Base-by-base conservation (phyloP, 1,139 yeast species). In the Meyerozyma smithsonii region DNA sequence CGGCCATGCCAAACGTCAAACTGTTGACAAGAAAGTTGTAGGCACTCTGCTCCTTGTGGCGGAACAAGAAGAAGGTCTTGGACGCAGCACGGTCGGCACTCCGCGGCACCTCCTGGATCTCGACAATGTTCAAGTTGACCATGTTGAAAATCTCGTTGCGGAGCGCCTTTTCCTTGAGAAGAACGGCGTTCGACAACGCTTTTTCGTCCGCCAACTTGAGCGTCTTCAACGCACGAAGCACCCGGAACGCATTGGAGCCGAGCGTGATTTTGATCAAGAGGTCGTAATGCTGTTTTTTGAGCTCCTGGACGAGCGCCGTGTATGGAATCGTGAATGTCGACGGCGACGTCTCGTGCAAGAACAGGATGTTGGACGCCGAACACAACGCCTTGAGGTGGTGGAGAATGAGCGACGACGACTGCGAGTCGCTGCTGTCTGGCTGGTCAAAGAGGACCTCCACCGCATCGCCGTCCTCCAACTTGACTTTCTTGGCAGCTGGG, bases 31-130 rank as follows among this genome's bases (percentile, higher is more conserved):
- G 52, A 43, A 56, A 63, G 43, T 81, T 78, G 68, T 79, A 80
- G 48, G 84, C 73, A 26, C 81, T 54, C 42, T 75, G 75, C 42
- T 81, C 80, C 40, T 79, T 79, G 50, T 82, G 85, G 56, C 88
- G 77, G 72, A 88, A 92, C 36, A 92, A 72, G 55, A 80, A 92
- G 36, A 84, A 84, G 1, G 97, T 84, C 50, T 95, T 80, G 33
- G 88, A 81, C 0, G 97, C 96, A 2, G 96, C 92, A 47, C 98
- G 74, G 58, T 90, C 97, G 24, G 82, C 84, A 26, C 95, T 84
- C 54, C 94, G 77, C 7, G 98, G 97, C 24, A 92, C 85, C 64
- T 94, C 98, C 59, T 92, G 97, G 35, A 84, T 73, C 56, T 84
- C 89, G 19, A 83, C 62, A 14, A 81, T 69, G 49, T 82, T 81